Conservation (phyloP, 2,329 filamentous ascomycete species). For the Trichoderma sp. region DNA sequence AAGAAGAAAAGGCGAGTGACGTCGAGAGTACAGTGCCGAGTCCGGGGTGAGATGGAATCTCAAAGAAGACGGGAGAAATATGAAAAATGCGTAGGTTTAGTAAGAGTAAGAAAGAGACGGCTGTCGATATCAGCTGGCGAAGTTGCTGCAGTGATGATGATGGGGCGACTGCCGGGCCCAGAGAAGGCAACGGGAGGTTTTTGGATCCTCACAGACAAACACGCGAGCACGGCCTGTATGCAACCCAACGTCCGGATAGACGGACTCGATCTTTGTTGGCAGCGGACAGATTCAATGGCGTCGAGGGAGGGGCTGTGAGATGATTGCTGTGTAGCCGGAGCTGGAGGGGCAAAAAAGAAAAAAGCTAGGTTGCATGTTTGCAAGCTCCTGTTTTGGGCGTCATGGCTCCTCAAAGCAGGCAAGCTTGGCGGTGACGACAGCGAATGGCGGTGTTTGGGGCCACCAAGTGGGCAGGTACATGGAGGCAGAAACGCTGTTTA, state of each 20-base stretch:
- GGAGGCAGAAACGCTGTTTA: no score
- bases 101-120: neutral
- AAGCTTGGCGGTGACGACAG: constrained; percentile 27
- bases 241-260: neutral
- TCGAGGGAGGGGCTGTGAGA: neutral
- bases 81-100: neutral
- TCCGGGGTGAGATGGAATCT: neutral
- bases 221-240: neutral
- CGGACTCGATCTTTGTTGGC: neutral
- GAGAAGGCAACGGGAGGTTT: neutral
- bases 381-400: neutral
- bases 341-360: constrained; percentile 25
- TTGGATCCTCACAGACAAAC: neutral
- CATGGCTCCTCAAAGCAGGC: neutral
- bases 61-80: neutral
- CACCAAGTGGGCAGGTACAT: neutral
- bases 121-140: neutral
- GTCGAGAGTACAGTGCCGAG: neutral
- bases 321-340: neutral
- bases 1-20: neutral
- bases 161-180: neutral
- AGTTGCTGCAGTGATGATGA: neutral
- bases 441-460: neutral
- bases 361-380: neutral
- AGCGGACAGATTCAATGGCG: neutral